Evolutionary conservation across 2,329 filamentous ascomycete genomes (phyloP).

Genomic region (Orbilia oligospora): DNA sequence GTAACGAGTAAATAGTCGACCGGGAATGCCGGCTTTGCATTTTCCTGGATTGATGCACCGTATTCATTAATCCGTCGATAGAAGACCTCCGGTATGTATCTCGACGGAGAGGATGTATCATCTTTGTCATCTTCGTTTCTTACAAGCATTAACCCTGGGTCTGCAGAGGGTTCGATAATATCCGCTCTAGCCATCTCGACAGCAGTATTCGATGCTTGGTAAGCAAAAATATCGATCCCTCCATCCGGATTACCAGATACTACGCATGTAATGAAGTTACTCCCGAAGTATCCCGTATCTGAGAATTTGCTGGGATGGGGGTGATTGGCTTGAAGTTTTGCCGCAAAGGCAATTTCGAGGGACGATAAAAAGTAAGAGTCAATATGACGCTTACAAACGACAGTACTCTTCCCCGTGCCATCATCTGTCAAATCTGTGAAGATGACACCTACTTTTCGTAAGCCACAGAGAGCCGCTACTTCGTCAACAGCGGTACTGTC

Average conservation of each 20-base stretch:
- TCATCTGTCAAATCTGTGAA: slow-evolving; percentile 93
- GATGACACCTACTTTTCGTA: slow-evolving; percentile 91
- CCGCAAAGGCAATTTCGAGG: slow-evolving; percentile 89
- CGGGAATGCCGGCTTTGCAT: slow-evolving; percentile 94
- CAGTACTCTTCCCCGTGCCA: slow-evolving; percentile 83
- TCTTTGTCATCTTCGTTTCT: slow-evolving; percentile 89
- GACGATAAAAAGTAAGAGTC: slow-evolving; percentile 96
- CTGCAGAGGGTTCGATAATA: slow-evolving; percentile 93
- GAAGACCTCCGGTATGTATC: slow-evolving; percentile 98
- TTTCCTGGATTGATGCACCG: slow-evolving; percentile 94
- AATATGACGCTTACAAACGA: slow-evolving; percentile 93
- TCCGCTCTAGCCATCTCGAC: slow-evolving; percentile 98
- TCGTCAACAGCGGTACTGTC: slow-evolving; percentile 87
- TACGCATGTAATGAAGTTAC: slow-evolving; percentile 96
- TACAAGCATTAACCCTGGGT: slow-evolving; percentile 93
- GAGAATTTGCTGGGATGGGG: slow-evolving; percentile 97
- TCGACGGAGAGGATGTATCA: slow-evolving; percentile 73
- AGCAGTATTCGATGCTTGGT: slow-evolving; percentile 94
- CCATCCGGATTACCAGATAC: slow-evolving; percentile 92
- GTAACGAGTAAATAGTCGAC: slow-evolving; percentile 97
- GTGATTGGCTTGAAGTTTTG: slow-evolving; percentile 87
- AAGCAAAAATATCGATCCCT: slow-evolving; percentile 88
- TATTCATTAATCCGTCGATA: slow-evolving; percentile 97
- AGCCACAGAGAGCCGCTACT: slow-evolving; percentile 83
- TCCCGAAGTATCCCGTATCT: slow-evolving; percentile 92